Evolutionary conservation across 495 filamentous ascomycete genomes (phyloP).

Genomic region (Aspergillus asperescens): DNA sequence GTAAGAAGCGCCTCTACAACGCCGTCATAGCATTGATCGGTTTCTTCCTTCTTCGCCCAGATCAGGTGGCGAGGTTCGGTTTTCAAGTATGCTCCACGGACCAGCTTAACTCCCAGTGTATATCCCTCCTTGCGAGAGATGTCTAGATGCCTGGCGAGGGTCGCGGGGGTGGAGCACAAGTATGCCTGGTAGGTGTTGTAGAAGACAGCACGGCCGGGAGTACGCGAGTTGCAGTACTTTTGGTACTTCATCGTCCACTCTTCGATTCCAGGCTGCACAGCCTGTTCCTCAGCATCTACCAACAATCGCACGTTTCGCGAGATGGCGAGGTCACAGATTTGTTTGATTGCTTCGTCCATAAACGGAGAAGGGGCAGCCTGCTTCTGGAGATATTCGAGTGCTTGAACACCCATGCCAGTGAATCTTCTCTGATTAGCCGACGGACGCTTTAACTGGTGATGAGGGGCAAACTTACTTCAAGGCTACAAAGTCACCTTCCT

Average conservation of each 20-base stretch:
- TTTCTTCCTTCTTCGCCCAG: conserved; percentile 77
- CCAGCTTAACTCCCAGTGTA: conserved; percentile 83
- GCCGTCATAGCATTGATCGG: conserved; percentile 60
- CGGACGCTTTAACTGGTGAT: neutral
- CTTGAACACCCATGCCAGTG: conserved; percentile 81
- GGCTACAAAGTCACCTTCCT: conserved; percentile 76
- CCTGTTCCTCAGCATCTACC: conserved; percentile 84
- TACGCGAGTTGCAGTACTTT: conserved; percentile 66
- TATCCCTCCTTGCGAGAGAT: conserved; percentile 62
- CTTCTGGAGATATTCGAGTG: conserved; percentile 57
- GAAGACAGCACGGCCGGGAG: conserved; percentile 55
- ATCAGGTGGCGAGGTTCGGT: conserved; percentile 74
- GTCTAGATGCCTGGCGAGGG: conserved; percentile 62
- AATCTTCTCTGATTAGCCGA: conserved; percentile 45
- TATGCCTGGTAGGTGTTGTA: conserved; percentile 84
- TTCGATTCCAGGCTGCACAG: conserved; percentile 78
- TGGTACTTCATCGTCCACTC: conserved; percentile 77
- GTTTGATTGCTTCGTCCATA: conserved; percentile 63
- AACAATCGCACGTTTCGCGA: conserved; percentile 68
- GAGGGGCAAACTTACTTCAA: conserved; percentile 60
- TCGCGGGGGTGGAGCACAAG: conserved; percentile 61
- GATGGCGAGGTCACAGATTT: conserved; percentile 71
- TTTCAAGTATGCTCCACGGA: conserved; percentile 84
- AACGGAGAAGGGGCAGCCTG: conserved; percentile 52
- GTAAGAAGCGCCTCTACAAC: conserved; percentile 53